These are phyloP conservation scores for Citrus unshiu DNA, from an alignment of 345 rosid genomes.

Conservation along the genomic window DNA sequence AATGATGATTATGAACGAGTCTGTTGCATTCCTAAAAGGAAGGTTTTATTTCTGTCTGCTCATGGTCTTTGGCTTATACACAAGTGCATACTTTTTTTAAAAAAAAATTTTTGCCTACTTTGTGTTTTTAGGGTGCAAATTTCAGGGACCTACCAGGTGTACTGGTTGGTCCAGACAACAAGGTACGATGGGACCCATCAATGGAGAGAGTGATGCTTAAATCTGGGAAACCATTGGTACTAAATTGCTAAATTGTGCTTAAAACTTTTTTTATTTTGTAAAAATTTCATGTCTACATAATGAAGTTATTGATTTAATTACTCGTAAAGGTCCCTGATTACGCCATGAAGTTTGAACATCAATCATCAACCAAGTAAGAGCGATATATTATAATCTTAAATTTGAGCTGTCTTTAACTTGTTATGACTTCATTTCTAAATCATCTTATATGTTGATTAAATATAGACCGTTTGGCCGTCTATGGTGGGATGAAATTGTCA, in stretches of 20 bases:
- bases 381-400: neutral
- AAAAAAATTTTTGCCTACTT: neutral
- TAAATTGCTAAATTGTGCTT: neutral
- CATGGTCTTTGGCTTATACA: neutral
- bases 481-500: constrained; percentile 43
- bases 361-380: constrained; percentile 31
- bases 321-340: constrained; percentile 41
- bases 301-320: neutral
- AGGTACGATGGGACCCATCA: constrained; percentile 19
- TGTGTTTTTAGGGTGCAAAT: constrained; percentile 33
- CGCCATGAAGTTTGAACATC: constrained; percentile 25
- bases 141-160: constrained; percentile 41
- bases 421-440: neutral
- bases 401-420: neutral
- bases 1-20: constrained; percentile 28
- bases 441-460: neutral
- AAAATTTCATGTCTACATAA: neutral
- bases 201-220: constrained; percentile 28
- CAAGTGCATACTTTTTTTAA: constrained; percentile 23
- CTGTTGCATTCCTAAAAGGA: constrained; percentile 24
- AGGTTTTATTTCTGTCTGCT: constrained; percentile 19
- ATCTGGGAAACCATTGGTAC: constrained; percentile 14
- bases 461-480: constrained; percentile 41
- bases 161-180: constrained; percentile 25
- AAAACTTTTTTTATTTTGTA: neutral